These are phyloP conservation scores for Populus euphratica DNA, from an alignment of 345 rosid species.

Conservation along the genomic window DNA sequence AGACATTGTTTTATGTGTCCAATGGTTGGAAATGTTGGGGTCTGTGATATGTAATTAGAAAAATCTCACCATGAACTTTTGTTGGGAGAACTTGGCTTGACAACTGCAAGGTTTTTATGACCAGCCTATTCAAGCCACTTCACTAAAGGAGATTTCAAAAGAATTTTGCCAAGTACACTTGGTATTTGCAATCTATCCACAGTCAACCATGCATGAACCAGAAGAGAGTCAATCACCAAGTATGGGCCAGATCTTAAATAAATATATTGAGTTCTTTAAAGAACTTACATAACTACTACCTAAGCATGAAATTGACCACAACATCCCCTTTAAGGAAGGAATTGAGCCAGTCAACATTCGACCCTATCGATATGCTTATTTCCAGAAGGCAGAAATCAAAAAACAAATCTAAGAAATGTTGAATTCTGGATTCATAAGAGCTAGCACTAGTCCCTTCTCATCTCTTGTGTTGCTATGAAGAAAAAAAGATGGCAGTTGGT, in stretches of 20 bases:
- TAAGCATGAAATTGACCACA: not conserved
- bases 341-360: not conserved
- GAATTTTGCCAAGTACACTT: no score
- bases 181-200: not conserved
- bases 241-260: no score
- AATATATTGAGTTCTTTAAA: not conserved
- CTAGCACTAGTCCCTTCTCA: not conserved
- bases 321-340: not conserved
- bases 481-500: not conserved
- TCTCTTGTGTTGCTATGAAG: not conserved
- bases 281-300: not conserved
- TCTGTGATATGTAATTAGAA: not conserved
- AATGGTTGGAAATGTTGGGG: not conserved
- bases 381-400: not conserved
- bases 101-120: not conserved
- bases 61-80: not conserved
- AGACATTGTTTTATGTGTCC: not conserved
- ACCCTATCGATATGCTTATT: not conserved
- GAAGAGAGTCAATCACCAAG: no score
- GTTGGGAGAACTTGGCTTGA: accelerated
- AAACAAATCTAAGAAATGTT: not conserved
- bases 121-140: no score
- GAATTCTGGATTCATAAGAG: not conserved
- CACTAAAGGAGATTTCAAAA: no score
- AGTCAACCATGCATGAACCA: no score